Evolutionary conservation across 2,329 filamentous ascomycete genomes (phyloP).

Genomic region (Gyromitra esculenta): DNA sequence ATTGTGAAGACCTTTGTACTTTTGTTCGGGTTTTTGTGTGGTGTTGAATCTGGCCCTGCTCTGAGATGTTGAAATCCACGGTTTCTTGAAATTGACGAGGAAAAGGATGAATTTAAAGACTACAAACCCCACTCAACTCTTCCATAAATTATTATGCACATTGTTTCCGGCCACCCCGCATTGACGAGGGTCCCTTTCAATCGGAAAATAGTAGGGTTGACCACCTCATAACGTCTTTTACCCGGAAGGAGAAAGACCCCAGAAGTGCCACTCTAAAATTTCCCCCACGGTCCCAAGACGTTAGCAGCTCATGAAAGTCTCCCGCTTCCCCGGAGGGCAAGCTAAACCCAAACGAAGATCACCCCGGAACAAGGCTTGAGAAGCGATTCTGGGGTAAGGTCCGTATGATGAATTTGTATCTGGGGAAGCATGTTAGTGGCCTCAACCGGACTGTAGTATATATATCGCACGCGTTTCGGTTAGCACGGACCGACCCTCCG

Average conservation of each 20-base stretch:
- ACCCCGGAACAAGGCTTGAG: conserved; percentile 24
- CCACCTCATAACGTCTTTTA: conserved; percentile 45
- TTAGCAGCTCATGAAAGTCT: conserved; percentile 4
- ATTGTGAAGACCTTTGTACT: conserved; percentile 19
- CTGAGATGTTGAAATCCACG: conserved; percentile 25
- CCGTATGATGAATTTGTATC: conserved; percentile 23
- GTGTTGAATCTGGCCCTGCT: conserved; percentile 26
- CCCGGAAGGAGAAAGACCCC: conserved; percentile 36
- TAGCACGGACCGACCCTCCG: conserved; percentile 29
- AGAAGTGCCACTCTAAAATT: conserved; percentile 12
- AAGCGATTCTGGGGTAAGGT: conserved; percentile 43
- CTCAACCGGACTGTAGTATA: conserved; percentile 8
- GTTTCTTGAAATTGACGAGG: conserved; percentile 17
- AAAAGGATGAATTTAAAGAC: conserved; percentile 42
- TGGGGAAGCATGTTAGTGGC: conserved; percentile 33
- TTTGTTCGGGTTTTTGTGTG: conserved; percentile 22
- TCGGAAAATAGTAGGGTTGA: conserved; percentile 33
- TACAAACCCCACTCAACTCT: conserved; percentile 22
- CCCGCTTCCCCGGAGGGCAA: conserved; percentile 47
- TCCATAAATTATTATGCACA: conserved; percentile 8
- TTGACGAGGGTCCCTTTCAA: conserved; percentile 23
- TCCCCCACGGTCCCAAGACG: conserved; percentile 20
- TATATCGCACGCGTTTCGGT: conserved; percentile 36
- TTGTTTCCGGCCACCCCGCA: conserved; percentile 16
- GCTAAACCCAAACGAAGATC: conserved; percentile 35